Conservation (phyloP, 768 basidiomycete species). For the Naganishia friedmannii region DNA sequence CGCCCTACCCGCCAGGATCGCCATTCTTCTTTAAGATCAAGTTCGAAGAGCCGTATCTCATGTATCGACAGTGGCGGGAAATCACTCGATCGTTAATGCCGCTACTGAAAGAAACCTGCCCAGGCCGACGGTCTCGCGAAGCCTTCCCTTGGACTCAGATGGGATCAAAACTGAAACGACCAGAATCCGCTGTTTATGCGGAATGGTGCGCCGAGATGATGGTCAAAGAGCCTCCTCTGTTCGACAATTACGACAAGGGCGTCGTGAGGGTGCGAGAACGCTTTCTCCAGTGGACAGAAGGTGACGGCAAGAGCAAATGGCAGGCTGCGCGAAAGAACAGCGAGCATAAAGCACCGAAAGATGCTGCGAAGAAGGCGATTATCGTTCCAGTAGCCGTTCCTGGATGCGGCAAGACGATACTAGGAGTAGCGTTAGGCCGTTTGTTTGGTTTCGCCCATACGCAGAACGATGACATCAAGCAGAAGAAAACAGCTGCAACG, state of each 20-base stretch:
- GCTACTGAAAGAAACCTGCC: slow-evolving; percentile 32
- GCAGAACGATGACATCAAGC: slow-evolving; percentile 83
- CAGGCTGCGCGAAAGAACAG: slow-evolving; percentile 37
- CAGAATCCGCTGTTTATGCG: slow-evolving; percentile 75
- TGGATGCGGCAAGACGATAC: slow-evolving; percentile 87
- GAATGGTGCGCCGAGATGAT: slow-evolving; percentile 82
- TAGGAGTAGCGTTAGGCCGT: slow-evolving; percentile 71
- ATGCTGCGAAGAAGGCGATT: slow-evolving; percentile 63
- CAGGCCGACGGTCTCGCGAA: slow-evolving; percentile 31
- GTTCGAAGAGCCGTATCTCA: slow-evolving; percentile 97
- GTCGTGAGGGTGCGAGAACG: slow-evolving; percentile 78
- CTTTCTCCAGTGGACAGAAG: slow-evolving; percentile 69
- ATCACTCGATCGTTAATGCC: slow-evolving; percentile 74
- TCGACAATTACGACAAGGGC: slow-evolving; percentile 69
- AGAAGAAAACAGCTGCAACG: slow-evolving; percentile 66
- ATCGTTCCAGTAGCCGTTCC: slow-evolving; percentile 87
- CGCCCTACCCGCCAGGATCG: slow-evolving; percentile 71
- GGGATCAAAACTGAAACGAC: slow-evolving; percentile 67
- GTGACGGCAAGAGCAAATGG: slow-evolving; percentile 56
- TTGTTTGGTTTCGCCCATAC: slow-evolving; percentile 87
- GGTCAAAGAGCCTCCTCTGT: slow-evolving; percentile 59
- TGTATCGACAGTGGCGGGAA: slow-evolving; percentile 97
- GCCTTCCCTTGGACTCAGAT: slow-evolving; percentile 52
- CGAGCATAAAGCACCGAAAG: slow-evolving; percentile 37
- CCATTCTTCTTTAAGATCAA: slow-evolving; percentile 99